Conservation (phyloP, 192 early-diverging fungal species). For the Spizellomyces punctatus region DNA sequence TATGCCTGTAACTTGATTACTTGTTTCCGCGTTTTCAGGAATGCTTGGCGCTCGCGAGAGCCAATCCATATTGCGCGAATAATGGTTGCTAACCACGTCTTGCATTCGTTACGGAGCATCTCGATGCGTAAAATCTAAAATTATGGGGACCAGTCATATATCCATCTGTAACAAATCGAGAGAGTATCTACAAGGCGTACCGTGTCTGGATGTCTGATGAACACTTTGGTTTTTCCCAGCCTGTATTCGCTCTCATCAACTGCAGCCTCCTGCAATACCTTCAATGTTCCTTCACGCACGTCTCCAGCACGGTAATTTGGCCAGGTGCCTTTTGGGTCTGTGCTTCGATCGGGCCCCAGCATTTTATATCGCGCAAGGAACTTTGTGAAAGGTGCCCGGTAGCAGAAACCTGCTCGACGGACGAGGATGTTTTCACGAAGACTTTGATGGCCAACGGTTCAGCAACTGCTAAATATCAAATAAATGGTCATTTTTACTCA, state of each 20-base stretch:
- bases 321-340: slow-evolving; percentile 6
- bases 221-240: slow-evolving; percentile 86
- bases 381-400: slow-evolving; percentile 89
- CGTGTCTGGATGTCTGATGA: slow-evolving; percentile 85
- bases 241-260: slow-evolving; percentile 79
- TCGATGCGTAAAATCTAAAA: slow-evolving; percentile 8
- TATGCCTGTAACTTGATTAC: neutral
- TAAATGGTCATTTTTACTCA: slow-evolving; percentile 79
- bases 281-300: neutral
- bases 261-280: slow-evolving; percentile 12
- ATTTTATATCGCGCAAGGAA: slow-evolving; percentile 61
- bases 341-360: slow-evolving; percentile 20
- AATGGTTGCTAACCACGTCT: neutral
- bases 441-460: neutral
- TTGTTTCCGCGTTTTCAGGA: neutral
- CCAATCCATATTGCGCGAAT: neutral
- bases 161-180: too few relatives aligned
- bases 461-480: slow-evolving; percentile 91
- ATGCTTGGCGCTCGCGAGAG: neutral
- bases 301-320: slow-evolving; percentile 4
- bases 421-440: slow-evolving; percentile 95
- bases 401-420: slow-evolving; percentile 94
- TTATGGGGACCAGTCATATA: neutral
- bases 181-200: slow-evolving; percentile 7
- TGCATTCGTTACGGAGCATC: neutral